A percentile compares a stretch with the other conserved stretches of the same genome.
phyloP scores from a whole-genome alignment of 106 monocot genomes.

The Apostasia shenzhenica region DNA sequence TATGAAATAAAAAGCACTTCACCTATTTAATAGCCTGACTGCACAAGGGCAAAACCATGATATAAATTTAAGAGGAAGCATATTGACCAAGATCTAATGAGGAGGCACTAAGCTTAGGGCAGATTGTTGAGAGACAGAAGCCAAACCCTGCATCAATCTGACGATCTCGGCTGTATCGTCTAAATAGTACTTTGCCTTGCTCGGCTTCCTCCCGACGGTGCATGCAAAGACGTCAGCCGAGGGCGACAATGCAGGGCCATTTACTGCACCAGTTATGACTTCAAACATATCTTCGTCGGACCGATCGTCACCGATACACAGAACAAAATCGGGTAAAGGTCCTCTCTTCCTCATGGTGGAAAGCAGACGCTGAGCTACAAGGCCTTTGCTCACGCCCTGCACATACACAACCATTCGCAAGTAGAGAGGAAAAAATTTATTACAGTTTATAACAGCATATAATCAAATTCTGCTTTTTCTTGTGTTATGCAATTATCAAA shows the following conservation, averaged over 20 bases:
- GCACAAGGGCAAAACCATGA: background rate
- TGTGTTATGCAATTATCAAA: no score
- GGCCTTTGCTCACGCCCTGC: slow-evolving; percentile 70
- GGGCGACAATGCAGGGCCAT: slow-evolving; percentile 19
- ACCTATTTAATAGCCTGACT: background rate
- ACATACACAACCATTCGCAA: background rate
- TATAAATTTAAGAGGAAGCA: background rate
- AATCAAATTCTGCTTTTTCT: no score
- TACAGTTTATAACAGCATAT: no score
- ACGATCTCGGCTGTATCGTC: slow-evolving; percentile 59
- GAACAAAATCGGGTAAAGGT: slow-evolving; percentile 39
- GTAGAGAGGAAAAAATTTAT: no score
- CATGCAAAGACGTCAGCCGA: slow-evolving; percentile 56
- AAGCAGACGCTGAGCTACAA: slow-evolving; percentile 39
- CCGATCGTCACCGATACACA: slow-evolving; percentile 68
- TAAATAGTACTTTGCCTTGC: slow-evolving; percentile 66
- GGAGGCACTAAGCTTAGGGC: background rate
- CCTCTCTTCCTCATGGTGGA: slow-evolving; percentile 32
- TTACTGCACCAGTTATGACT: slow-evolving; percentile 27
- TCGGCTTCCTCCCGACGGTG: slow-evolving; percentile 63
- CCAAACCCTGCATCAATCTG: slow-evolving; percentile 54
- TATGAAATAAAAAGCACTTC: background rate
- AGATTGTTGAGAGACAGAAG: slow-evolving; percentile 30
- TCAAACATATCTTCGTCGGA: slow-evolving; percentile 85
- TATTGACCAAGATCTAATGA: background rate